Evolutionary conservation across 768 basidiomycete genomes (phyloP), one percentile per base, ranked within the genome.

Genomic region (Suillus ampliporus): DNA sequence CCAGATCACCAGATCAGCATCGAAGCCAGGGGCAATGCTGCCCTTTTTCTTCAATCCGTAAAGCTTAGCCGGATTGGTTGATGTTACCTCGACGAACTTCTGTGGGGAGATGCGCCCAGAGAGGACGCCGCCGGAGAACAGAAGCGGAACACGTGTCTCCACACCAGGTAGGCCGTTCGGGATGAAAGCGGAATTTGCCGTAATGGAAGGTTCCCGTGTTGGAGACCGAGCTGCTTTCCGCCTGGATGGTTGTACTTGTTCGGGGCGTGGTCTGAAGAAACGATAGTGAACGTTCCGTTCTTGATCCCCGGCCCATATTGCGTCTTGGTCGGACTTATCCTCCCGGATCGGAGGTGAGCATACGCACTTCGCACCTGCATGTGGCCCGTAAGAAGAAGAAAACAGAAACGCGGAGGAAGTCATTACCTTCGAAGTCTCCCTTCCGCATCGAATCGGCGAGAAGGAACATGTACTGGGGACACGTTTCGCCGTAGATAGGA

Each of bases 1-100:
- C 73, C 73, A 77, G 58, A 77, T 72, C 34, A 72, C 66, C n/a
- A 77, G 61, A 54, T 77, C 76, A n/a, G 76, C 76, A 57, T 77
- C 76, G 31, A 65, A 69, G 0, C 76, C 76, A 21, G 75, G 75
- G 31, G 65, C 69, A 34, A 77, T 75, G 1, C 72, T 66, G 1
- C 75, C 75, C 65, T 77, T 73, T 23, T 72, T 72, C 60, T 75
- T 72, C 66, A 75, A 69, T 26, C 75, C 74, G 48, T 75, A 75
- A 5, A 76, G 68, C 66, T 77, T 77, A 4, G 76, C 76, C 1
- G 76, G 69, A 46, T 74, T 74, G 4, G 73, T 71, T 19, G 70
- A 70, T 58, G 71, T 76, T 14, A 78, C 65, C 63, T 76, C 74
- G 46, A 78, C 77, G 48, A 77, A 78, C 52, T 74, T 70, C 47